A percentile compares a stretch with the other conserved stretches of the same genome.
Evolutionary conservation across 345 rosid species (phyloP).

Genomic region (Sonneratia caseolaris): DNA sequence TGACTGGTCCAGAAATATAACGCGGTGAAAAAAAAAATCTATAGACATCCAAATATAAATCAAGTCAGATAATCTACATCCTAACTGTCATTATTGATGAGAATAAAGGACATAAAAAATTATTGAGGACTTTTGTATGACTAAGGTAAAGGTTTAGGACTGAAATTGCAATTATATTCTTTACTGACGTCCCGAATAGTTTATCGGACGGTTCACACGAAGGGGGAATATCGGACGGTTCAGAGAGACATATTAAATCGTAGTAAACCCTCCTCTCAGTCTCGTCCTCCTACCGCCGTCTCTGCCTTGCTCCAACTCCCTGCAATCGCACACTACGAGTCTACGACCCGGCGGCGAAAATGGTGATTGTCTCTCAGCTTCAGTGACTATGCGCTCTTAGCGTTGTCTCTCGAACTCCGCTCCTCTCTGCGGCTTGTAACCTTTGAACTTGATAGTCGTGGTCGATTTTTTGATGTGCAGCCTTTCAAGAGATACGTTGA

Average conservation of each 20-base stretch:
- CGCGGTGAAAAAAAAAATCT: too few relatives aligned
- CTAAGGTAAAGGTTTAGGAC: neutral
- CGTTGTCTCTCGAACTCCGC: neutral
- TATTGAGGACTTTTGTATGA: neutral
- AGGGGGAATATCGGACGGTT: neutral
- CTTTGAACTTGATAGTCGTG: neutral
- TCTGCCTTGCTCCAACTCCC: neutral
- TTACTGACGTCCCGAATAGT: neutral
- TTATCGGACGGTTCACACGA: neutral
- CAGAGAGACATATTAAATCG: neutral
- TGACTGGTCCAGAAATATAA: too few relatives aligned
- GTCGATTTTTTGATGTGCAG: slow-evolving; percentile 18
- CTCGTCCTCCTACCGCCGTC: neutral
- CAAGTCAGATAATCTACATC: too few relatives aligned
- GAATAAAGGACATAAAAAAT: too few relatives aligned
- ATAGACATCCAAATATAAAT: too few relatives aligned
- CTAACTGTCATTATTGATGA: too few relatives aligned
- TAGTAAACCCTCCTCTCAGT: neutral
- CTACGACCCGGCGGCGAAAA: slow-evolving; percentile 10
- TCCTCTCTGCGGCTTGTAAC: neutral
- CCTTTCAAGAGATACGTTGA: slow-evolving; percentile 87
- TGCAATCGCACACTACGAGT: neutral
- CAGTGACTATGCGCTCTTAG: neutral
- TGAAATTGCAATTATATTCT: neutral
- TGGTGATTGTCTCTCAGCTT: slow-evolving; percentile 19